phyloP scores from a whole-genome alignment of 2,329 filamentous ascomycete species.

The Cyphellophora attinorum region DNA sequence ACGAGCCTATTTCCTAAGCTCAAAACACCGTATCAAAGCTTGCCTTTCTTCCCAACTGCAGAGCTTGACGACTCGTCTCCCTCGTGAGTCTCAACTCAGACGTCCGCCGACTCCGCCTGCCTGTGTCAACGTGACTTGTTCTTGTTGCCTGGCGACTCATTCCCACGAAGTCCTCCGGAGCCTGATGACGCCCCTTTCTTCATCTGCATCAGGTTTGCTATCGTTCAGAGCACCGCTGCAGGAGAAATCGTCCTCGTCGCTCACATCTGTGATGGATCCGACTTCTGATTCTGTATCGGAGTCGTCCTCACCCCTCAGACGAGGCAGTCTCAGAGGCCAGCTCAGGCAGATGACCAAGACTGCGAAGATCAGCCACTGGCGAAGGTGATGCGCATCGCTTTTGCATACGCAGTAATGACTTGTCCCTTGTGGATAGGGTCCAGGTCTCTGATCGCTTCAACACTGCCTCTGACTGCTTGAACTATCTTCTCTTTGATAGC shows the following conservation, averaged over 20 bases:
- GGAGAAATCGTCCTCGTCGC: neutral
- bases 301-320: conserved; percentile 3
- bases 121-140: neutral
- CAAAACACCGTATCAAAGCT: neutral
- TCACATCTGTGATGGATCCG: too few species aligned
- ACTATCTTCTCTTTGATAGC: conserved; percentile 14
- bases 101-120: too few species aligned
- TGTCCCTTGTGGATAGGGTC: conserved; percentile 12
- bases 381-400: conserved; percentile 14
- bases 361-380: conserved; percentile 5
- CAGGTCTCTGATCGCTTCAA: conserved; percentile 10
- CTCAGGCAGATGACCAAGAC: conserved; percentile 8
- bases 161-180: neutral
- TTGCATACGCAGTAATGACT: conserved; percentile 17
- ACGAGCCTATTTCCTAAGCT: too few species aligned
- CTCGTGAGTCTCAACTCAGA: neutral
- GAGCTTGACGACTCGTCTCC: neutral
- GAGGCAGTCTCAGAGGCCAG: conserved; percentile 11
- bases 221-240: neutral
- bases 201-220: neutral
- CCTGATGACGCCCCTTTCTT: neutral
- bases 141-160: neutral
- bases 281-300: too few species aligned
- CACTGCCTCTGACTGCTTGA: conserved; percentile 10
- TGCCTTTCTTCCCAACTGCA: neutral